Conservation (phyloP, 176 grass and related monocot genomes). For the Sorghum bicolor region DNA sequence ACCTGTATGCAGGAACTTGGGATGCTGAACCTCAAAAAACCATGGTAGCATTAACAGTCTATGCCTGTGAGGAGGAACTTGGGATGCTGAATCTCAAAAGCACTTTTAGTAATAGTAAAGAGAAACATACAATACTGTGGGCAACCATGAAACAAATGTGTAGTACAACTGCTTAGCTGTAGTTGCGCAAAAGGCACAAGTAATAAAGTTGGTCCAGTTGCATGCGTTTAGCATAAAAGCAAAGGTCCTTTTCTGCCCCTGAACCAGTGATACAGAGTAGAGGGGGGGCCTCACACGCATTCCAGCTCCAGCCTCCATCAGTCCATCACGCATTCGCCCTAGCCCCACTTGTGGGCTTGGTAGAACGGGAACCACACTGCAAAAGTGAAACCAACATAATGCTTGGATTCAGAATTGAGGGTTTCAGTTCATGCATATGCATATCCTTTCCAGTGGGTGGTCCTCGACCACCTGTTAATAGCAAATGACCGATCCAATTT, state of each 20-base stretch:
- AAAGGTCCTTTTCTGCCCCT: slow-evolving; percentile 40
- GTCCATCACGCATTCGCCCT: not conserved
- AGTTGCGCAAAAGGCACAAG: slow-evolving; percentile 43
- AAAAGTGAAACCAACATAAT: slow-evolving; percentile 16
- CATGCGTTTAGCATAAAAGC: slow-evolving; percentile 51
- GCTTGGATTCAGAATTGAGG: not conserved
- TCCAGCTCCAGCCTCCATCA: not conserved
- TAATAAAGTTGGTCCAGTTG: slow-evolving; percentile 41
- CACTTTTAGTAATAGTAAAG: not conserved
- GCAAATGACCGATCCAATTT: slow-evolving; percentile 9
- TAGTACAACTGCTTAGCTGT: slow-evolving; percentile 11
- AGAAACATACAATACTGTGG: not conserved
- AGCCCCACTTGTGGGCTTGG: not conserved
- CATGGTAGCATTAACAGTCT: not conserved
- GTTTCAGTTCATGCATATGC: slow-evolving; percentile 1
- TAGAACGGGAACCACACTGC: slow-evolving; percentile 20
- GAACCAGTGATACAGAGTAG: slow-evolving; percentile 36
- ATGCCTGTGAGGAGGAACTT: not conserved
- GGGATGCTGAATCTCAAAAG: not conserved
- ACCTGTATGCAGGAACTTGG: not conserved
- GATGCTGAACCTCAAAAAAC: not conserved
- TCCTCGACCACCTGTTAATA: slow-evolving; percentile 9
- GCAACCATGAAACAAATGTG: not conserved
- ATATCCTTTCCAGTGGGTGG: slow-evolving; percentile 27
- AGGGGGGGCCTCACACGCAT: not conserved